A percentile compares a stretch with the other conserved stretches of the same genome.
Conservation (phyloP, 2,329 filamentous ascomycete genomes). For the Pseudomassariella vexata region DNA sequence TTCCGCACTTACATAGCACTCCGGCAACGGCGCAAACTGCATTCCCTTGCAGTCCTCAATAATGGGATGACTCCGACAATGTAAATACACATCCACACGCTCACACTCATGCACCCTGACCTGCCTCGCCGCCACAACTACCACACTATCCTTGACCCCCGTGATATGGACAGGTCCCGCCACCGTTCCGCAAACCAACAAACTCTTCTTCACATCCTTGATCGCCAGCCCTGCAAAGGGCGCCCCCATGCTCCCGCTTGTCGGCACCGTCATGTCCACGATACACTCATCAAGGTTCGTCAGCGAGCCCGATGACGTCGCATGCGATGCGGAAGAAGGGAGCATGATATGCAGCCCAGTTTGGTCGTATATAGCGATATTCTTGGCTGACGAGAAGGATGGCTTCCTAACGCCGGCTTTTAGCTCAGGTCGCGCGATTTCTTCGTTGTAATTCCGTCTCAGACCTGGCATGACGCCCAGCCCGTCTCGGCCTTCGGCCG, state of each 20-base stretch:
- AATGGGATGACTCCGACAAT: slow-evolving; percentile 78
- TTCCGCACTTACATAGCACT: slow-evolving; percentile 63
- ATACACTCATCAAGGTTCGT: slow-evolving; percentile 66
- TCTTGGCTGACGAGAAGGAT: slow-evolving; percentile 55
- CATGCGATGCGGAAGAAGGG: slow-evolving; percentile 62
- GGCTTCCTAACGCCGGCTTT: slow-evolving; percentile 45
- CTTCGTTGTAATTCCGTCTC: slow-evolving; percentile 47
- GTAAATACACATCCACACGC: slow-evolving; percentile 77
- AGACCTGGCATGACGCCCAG: slow-evolving; percentile 28
- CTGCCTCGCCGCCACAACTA: slow-evolving; percentile 78
- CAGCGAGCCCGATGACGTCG: slow-evolving; percentile 68
- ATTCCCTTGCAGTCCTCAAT: slow-evolving; percentile 83
- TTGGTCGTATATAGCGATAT: slow-evolving; percentile 63
- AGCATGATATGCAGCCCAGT: slow-evolving; percentile 69
- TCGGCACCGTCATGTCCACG: slow-evolving; percentile 72
- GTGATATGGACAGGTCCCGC: slow-evolving; percentile 81
- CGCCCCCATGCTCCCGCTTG: slow-evolving; percentile 38
- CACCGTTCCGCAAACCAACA: slow-evolving; percentile 75
- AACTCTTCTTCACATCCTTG: slow-evolving; percentile 61
- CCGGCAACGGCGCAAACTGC: slow-evolving; percentile 72
- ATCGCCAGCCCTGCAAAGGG: slow-evolving; percentile 66
- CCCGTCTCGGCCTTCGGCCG: slow-evolving; percentile 22
- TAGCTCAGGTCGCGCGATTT: slow-evolving; percentile 34
- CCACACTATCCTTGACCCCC: slow-evolving; percentile 61
- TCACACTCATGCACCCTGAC: slow-evolving; percentile 86